Evolutionary conservation across 75 land plant genomes (phyloP).

Genomic region (Azolla pinnata): DNA sequence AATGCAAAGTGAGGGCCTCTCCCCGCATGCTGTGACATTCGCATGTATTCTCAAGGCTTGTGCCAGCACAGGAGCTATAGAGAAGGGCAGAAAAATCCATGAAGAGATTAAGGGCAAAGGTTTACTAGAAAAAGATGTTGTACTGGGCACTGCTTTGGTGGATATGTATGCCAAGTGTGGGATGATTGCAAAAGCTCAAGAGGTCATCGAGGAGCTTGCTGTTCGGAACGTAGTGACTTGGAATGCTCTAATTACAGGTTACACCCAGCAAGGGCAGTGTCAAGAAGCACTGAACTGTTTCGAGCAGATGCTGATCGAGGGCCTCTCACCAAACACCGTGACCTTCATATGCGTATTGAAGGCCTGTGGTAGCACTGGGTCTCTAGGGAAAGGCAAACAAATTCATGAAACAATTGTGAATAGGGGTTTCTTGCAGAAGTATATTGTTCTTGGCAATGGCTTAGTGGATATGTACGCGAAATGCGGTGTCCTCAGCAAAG

Average conservation of each 20-base stretch:
- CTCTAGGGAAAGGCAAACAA: neutral
- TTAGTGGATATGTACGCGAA: conserved; percentile 48
- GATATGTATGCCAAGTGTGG: too few relatives aligned
- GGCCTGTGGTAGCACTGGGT: neutral
- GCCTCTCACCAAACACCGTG: neutral
- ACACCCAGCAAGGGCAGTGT: neutral
- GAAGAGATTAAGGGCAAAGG: neutral
- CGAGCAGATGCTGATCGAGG: conserved; percentile 1
- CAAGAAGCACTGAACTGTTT: neutral
- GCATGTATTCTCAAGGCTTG: neutral
- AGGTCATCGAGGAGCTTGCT: too few relatives aligned
- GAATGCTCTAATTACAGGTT: too few relatives aligned
- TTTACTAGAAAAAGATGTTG: neutral
- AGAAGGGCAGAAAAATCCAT: neutral
- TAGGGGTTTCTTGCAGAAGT: conserved; percentile 19
- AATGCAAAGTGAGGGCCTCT: too few relatives aligned
- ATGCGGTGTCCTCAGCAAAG: conserved; percentile 29
- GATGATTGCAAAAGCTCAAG: too few relatives aligned
- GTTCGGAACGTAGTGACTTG: neutral
- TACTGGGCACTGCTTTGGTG: neutral
- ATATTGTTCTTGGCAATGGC: conserved; percentile 25
- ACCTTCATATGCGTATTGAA: neutral
- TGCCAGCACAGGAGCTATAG: neutral
- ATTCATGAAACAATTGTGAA: neutral
- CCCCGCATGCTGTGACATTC: too few relatives aligned